Conservation (phyloP, 495 filamentous ascomycete genomes). For the Thozetella sp. region DNA sequence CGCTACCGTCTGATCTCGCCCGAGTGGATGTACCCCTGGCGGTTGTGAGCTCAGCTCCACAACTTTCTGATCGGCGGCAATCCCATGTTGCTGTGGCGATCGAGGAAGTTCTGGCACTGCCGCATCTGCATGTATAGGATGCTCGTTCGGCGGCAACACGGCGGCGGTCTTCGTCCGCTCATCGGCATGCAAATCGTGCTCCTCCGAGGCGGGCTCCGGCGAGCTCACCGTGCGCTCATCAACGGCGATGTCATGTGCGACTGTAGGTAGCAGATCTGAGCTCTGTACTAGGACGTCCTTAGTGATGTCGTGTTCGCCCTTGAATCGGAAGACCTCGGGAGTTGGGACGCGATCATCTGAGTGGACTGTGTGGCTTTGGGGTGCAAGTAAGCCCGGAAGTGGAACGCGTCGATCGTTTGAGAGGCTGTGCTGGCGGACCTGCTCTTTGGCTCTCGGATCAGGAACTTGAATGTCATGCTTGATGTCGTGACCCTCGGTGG, state of each 20-base stretch:
- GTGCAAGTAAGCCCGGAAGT: neutral
- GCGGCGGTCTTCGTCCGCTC: slow-evolving; percentile 9
- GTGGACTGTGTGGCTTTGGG: slow-evolving; percentile 11
- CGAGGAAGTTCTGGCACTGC: neutral
- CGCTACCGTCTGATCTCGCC: slow-evolving; percentile 10
- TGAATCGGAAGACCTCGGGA: slow-evolving; percentile 10
- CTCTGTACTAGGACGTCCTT: slow-evolving; percentile 11
- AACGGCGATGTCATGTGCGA: neutral
- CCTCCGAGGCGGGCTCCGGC: slow-evolving; percentile 8
- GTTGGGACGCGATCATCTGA: slow-evolving; percentile 14
- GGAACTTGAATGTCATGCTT: slow-evolving; percentile 10
- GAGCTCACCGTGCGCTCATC: neutral
- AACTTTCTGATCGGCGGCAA: slow-evolving; percentile 9
- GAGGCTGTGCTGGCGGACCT: slow-evolving; percentile 10
- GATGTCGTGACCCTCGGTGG: slow-evolving; percentile 4
- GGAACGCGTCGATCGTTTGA: slow-evolving; percentile 12
- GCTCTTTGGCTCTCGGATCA: slow-evolving; percentile 1
- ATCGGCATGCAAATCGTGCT: slow-evolving; percentile 15
- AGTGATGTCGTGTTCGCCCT: slow-evolving; percentile 12
- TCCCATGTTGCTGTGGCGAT: neutral
- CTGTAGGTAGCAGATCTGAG: neutral
- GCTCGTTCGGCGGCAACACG: slow-evolving; percentile 7
- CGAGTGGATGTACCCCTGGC: slow-evolving; percentile 9
- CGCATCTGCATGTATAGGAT: slow-evolving; percentile 10
- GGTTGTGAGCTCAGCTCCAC: neutral